phyloP scores from a whole-genome alignment of 352 stramenopile genomes.

The Pythium coloratum region DNA sequence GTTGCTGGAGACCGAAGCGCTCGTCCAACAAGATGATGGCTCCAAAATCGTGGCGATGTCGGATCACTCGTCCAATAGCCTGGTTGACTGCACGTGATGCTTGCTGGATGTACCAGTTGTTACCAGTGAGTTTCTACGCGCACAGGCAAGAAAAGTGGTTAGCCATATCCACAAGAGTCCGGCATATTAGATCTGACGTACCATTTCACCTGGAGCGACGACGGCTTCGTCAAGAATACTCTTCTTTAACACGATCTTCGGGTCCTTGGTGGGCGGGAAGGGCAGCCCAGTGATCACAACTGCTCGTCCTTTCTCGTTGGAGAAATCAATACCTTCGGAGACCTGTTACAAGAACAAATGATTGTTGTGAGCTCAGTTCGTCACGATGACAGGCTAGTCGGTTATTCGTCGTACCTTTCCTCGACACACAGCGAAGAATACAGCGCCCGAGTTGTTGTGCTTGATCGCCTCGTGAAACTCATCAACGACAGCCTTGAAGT shows the following conservation, averaged over 20 bases:
- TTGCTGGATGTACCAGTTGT: conserved; percentile 99
- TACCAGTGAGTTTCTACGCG: conserved; percentile 87
- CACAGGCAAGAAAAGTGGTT: not conserved
- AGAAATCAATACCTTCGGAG: conserved; percentile 98
- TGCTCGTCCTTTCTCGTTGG: conserved; percentile 95
- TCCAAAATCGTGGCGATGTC: conserved; percentile 97
- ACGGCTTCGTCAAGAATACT: conserved; percentile 92
- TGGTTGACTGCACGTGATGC: conserved; percentile 98
- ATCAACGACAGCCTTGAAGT: conserved; percentile 81
- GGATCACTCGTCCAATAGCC: conserved; percentile 98
- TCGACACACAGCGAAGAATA: conserved; percentile 98
- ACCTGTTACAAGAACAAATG: conserved; percentile 53
- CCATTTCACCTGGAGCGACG: conserved; percentile 59
- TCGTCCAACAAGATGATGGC: conserved; percentile 98
- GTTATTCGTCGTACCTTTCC: conserved; percentile 83
- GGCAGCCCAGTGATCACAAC: conserved; percentile 99
- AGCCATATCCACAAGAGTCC: not conserved
- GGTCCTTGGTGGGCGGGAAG: conserved; percentile 96
- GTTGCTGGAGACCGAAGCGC: conserved; percentile 91
- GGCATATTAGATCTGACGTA: conserved; percentile 25
- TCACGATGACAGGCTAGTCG: no score
- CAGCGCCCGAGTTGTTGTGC: conserved; percentile 80
- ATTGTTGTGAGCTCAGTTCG: not conserved
- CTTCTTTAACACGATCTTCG: conserved; percentile 97
- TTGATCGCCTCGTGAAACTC: conserved; percentile 80